These are phyloP conservation scores for Beta lomatogona DNA, from an alignment of 179 eudicot genomes.

Conservation along the genomic window DNA sequence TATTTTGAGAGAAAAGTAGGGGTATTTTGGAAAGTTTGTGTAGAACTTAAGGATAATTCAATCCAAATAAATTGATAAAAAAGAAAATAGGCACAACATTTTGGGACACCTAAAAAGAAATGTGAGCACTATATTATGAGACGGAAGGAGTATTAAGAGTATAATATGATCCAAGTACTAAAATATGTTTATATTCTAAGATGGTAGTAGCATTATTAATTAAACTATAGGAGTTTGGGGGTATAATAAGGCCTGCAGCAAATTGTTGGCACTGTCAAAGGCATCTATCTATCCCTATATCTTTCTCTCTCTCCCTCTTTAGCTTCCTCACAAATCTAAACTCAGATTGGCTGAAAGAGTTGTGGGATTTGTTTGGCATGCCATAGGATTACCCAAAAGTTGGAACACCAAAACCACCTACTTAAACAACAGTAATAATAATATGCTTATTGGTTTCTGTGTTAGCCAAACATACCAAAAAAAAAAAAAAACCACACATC, in stretches of 20 bases:
- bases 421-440: constrained; percentile 35
- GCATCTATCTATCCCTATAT: constrained; percentile 37
- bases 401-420: constrained; percentile 28
- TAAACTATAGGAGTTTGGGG: background rate
- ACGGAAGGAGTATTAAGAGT: too few species aligned
- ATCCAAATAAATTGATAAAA: too few species aligned
- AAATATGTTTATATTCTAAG: background rate
- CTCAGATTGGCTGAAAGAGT: constrained; percentile 47
- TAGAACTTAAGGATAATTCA: too few species aligned
- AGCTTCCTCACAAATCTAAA: constrained; percentile 55
- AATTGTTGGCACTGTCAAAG: constrained; percentile 23
- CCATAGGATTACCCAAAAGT: constrained; percentile 32
- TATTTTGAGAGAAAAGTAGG: too few species aligned
- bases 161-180: constrained; percentile 1
- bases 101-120: too few species aligned
- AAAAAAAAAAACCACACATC: background rate
- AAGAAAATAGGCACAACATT: too few species aligned
- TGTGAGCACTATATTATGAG: too few species aligned
- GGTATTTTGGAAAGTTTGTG: too few species aligned
- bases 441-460: constrained; percentile 47
- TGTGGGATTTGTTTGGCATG: constrained; percentile 72
- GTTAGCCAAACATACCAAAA: constrained; percentile 18
- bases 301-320: background rate
- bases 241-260: constrained; percentile 22
- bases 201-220: background rate